These are phyloP conservation scores for Azolla pinnata DNA, from an alignment of 75 land plant genomes.

Conservation along the genomic window DNA sequence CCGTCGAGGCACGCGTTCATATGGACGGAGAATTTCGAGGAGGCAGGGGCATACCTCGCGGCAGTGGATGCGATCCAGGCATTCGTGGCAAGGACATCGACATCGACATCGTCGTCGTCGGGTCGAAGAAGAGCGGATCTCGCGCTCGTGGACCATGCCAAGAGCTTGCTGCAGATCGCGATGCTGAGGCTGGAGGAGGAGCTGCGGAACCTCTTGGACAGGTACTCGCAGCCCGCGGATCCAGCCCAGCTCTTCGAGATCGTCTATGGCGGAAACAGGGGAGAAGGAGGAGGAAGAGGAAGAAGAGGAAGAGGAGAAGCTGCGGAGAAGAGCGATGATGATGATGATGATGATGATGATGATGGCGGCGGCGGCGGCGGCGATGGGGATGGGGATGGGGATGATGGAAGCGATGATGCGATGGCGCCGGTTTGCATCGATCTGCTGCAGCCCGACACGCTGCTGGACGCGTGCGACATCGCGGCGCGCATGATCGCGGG, in stretches of 20 bases:
- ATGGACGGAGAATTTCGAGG: constrained; percentile 27
- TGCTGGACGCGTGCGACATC: constrained; percentile 44
- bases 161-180: constrained; percentile 41
- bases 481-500: constrained; percentile 56
- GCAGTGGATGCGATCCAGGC: constrained; percentile 42
- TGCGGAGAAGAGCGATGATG: background rate
- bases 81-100: constrained; percentile 4
- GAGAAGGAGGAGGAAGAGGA: constrained; percentile 5
- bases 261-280: background rate
- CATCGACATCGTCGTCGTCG: constrained; percentile 11
- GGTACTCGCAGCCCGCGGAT: constrained; percentile 25
- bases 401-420: constrained; percentile 18
- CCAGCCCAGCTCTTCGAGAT: constrained; percentile 12
- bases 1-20: constrained; percentile 11
- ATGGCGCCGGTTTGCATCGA: constrained; percentile 45
- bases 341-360: background rate
- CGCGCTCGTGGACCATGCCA: constrained; percentile 41
- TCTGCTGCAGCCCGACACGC: constrained; percentile 39
- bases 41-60: constrained; percentile 39
- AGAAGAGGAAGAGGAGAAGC: constrained; percentile 14
- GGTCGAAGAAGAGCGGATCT: too few species aligned
- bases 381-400: constrained; percentile 13
- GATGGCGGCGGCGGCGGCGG: constrained; percentile 16
- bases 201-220: constrained; percentile 41
- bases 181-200: constrained; percentile 60